Evolutionary conservation across 306 rosid genomes (phyloP), one percentile per base, ranked within the genome.

Genomic region (Calophaca sinica): DNA sequence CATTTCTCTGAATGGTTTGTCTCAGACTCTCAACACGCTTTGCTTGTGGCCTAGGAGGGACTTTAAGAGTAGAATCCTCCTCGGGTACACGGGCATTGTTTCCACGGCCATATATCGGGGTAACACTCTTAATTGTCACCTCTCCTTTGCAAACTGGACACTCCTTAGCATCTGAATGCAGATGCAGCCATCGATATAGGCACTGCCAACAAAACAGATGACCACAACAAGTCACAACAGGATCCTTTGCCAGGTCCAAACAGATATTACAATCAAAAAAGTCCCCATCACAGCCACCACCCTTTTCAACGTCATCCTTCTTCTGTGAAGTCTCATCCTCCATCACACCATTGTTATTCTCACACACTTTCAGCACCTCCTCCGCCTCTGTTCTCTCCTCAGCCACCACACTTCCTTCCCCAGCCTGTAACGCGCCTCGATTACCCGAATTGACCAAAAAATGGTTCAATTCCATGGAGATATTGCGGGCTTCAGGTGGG

Each of bases 81-180:
- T 96, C 98, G 6, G 77, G 65, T 70, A 54, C 83, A 2, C 51
- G 81, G 9, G 46, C 66, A 77, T 60, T 87, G 78, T 84, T 84
- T 36, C 90, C 97, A 38, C 92, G 92, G 13, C 99, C 99, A 83
- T 88, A 96, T 59, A 96, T 96, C 15, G 99, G 99, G 8, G 92
- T 96, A 70, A 96, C 89, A 68, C 52, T 84, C 78, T 86, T 92
- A 4, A 72, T 3, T 9, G 88, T 84, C 4, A 96, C 99, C 86
- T 96, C 98, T 59, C 98, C 99, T 85, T 96, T 96, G 74, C 99
- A 96, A 55, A 96, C 92, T 0, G 99, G 99, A 68, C 99, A 96
- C 70, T 96, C 97, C 84, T 81, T 88, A 14, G 98, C 97, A 32
- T 90, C 98, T 0, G 98, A 91, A 85, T 89, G 91, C 62, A 85